Evolutionary conservation across 768 basidiomycete genomes (phyloP).

Genomic region (Collybiopsis confluens): DNA sequence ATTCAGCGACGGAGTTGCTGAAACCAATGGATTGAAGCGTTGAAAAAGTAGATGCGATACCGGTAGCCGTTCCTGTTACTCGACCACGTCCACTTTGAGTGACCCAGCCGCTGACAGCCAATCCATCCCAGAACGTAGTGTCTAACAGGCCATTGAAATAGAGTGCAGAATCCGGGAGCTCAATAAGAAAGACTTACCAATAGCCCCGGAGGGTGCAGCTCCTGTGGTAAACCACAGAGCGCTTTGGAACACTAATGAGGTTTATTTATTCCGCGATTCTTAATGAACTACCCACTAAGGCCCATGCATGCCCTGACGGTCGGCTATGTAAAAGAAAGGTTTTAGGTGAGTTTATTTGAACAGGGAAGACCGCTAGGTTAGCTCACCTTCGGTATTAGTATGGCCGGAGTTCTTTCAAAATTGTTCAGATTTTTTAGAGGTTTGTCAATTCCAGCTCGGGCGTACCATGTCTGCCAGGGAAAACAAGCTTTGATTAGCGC

Average conservation of each 20-base stretch:
- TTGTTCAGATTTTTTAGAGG: background rate
- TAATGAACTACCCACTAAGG: slow-evolving; percentile 22
- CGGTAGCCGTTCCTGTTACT: slow-evolving; percentile 26
- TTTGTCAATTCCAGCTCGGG: background rate
- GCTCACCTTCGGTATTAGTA: slow-evolving; percentile 29
- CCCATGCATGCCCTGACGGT: slow-evolving; percentile 30
- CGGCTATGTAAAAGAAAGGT: slow-evolving; percentile 11
- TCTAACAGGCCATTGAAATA: slow-evolving; percentile 10
- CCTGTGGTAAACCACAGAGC: slow-evolving; percentile 37
- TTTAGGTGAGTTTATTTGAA: background rate
- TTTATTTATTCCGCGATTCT: background rate
- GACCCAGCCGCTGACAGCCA: slow-evolving; percentile 21
- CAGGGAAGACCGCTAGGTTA: background rate
- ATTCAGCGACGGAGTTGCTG: slow-evolving; percentile 25
- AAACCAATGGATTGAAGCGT: slow-evolving; percentile 22
- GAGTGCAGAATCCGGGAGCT: background rate
- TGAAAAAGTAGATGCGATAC: slow-evolving; percentile 18
- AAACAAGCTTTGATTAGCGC: background rate
- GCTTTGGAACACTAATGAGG: slow-evolving; percentile 10
- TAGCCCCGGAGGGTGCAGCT: slow-evolving; percentile 22
- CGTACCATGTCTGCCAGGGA: slow-evolving; percentile 19
- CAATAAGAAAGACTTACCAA: slow-evolving; percentile 18
- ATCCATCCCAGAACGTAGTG: slow-evolving; percentile 25
- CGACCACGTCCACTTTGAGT: slow-evolving; percentile 21
- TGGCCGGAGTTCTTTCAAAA: slow-evolving; percentile 31